These are phyloP conservation scores for Rhodosporidiobolus odoratus DNA, from an alignment of 768 basidiomycete genomes.

Conservation along the genomic window DNA sequence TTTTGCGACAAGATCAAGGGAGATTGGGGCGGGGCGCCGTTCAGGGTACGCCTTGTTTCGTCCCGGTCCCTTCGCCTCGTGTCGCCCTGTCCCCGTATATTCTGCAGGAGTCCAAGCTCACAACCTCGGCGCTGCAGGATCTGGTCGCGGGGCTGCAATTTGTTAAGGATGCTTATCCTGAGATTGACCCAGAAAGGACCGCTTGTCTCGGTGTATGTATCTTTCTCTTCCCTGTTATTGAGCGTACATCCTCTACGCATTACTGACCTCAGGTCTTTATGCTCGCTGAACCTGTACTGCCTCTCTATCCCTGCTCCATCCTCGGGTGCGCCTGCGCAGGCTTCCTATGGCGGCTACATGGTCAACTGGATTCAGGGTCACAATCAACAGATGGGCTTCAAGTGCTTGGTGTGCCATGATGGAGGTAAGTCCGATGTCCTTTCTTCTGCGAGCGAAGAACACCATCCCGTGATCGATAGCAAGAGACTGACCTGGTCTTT, in stretches of 20 bases:
- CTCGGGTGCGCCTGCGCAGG: slow-evolving; percentile 1
- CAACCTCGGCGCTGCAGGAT: slow-evolving; percentile 42
- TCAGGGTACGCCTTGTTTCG: slow-evolving; percentile 11
- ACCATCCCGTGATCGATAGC: no score
- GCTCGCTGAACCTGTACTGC: slow-evolving; percentile 44
- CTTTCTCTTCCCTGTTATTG: neutral
- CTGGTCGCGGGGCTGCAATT: slow-evolving; percentile 47
- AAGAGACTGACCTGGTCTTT: no score
- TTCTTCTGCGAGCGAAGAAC: no score
- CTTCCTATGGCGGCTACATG: slow-evolving; percentile 46
- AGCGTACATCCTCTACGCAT: no score
- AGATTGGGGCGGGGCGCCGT: slow-evolving; percentile 48
- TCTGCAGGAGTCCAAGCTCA: slow-evolving; percentile 55
- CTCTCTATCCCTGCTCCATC: neutral
- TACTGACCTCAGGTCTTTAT: no score
- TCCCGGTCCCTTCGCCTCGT: neutral
- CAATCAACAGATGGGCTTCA: slow-evolving; percentile 80
- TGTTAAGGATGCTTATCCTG: slow-evolving; percentile 43
- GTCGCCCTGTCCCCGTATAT: neutral
- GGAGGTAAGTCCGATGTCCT: slow-evolving; percentile 51
- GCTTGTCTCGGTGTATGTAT: slow-evolving; percentile 54
- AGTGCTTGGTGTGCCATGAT: slow-evolving; percentile 86
- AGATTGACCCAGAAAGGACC: slow-evolving; percentile 48
- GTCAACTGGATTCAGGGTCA: slow-evolving; percentile 71
- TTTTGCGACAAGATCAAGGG: slow-evolving; percentile 45